Percentiles rank a stretch among this genome's conserved stretches.
phyloP scores from a whole-genome alignment of 257 asterid species.

The Fraxinus pennsylvanica region DNA sequence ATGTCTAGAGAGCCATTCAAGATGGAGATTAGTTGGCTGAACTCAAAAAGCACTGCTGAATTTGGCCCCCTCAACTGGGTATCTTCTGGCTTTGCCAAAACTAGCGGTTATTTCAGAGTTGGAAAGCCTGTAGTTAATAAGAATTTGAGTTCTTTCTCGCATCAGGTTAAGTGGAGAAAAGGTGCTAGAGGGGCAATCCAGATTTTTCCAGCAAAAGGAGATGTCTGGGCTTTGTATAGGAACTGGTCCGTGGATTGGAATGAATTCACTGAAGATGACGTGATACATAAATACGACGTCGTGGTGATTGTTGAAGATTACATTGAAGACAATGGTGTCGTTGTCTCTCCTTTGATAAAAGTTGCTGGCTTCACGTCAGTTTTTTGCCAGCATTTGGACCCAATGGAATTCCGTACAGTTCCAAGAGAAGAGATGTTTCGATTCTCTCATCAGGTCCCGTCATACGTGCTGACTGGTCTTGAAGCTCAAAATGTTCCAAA shows the following conservation, averaged over 20 bases:
- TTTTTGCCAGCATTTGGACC: constrained; percentile 43
- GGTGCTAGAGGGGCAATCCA: constrained; percentile 51
- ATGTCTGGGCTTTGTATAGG: constrained; percentile 71
- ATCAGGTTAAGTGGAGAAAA: constrained; percentile 56
- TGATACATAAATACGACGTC: constrained; percentile 53
- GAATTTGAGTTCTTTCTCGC: constrained; percentile 58
- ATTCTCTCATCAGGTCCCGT: constrained; percentile 67
- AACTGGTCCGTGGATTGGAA: constrained; percentile 77
- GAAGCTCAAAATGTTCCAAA: not conserved
- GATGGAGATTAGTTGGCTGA: constrained; percentile 60
- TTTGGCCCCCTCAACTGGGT: constrained; percentile 48
- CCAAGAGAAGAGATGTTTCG: constrained; percentile 63
- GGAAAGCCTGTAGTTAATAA: constrained; percentile 40
- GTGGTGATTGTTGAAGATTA: constrained; percentile 63
- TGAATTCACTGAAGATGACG: constrained; percentile 46
- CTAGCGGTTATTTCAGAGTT: constrained; percentile 57
- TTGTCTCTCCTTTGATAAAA: constrained; percentile 58
- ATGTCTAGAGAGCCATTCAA: constrained; percentile 48
- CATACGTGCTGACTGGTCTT: not conserved
- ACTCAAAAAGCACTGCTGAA: constrained; percentile 44
- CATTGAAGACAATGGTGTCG: constrained; percentile 44
- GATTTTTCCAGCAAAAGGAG: constrained; percentile 63
- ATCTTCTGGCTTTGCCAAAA: constrained; percentile 53
- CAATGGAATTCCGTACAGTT: constrained; percentile 30
- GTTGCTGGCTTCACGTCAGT: constrained; percentile 66